phyloP scores from a whole-genome alignment of 1,284 basidiomycete genomes.

The Ceratobasidium sp. region DNA sequence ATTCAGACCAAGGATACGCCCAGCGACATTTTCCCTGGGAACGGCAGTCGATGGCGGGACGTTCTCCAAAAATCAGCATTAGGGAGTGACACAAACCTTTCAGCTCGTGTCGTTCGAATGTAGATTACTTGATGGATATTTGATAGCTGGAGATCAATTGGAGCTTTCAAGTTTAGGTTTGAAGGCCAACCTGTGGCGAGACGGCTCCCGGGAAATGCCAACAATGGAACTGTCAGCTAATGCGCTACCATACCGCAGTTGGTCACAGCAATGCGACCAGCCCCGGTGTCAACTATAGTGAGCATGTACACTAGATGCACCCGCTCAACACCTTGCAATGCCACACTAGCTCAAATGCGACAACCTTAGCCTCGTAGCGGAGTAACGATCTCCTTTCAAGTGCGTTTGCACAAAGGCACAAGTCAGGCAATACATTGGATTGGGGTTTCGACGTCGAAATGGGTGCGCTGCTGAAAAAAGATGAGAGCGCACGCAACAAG shows the following conservation, averaged over 20 bases:
- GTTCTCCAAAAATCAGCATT: constrained; percentile 48
- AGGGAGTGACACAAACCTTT: not conserved
- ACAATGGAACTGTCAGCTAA: not conserved
- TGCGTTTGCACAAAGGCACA: not conserved
- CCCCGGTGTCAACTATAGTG: too few relatives aligned
- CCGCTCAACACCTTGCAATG: too few relatives aligned
- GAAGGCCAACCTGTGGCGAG: not conserved
- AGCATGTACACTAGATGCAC: too few relatives aligned
- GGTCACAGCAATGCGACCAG: not conserved
- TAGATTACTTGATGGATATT: not conserved
- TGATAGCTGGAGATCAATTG: not conserved
- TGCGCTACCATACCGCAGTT: not conserved
- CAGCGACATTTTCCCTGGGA: constrained; percentile 48
- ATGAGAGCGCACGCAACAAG: too few relatives aligned
- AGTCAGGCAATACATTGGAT: not conserved
- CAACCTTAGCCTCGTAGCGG: not conserved
- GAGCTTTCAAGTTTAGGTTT: not conserved
- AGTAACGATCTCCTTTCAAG: not conserved
- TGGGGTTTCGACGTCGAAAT: too few relatives aligned
- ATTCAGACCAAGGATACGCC: constrained; percentile 48
- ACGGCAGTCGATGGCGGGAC: constrained; percentile 47
- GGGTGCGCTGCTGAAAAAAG: too few relatives aligned
- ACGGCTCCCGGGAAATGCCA: not conserved
- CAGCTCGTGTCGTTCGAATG: not conserved
- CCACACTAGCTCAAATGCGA: too few relatives aligned